phyloP scores from a whole-genome alignment of 2,329 filamentous ascomycete species.

The Graphiopsis chlorocephala region DNA sequence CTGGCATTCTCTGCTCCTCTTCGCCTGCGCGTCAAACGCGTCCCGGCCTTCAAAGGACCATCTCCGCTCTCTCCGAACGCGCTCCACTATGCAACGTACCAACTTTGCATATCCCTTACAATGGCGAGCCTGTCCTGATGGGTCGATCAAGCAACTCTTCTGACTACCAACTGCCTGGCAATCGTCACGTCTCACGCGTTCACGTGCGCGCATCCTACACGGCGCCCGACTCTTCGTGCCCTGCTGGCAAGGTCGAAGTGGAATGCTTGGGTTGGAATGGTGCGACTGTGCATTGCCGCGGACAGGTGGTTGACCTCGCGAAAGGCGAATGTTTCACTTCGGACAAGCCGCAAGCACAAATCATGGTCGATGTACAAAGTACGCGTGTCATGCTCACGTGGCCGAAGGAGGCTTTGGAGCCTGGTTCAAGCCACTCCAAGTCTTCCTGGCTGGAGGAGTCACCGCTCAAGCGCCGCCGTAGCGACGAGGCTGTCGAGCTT shows the following conservation, averaged over 20 bases:
- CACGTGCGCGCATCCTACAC: slow-evolving; percentile 88
- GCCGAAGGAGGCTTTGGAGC: slow-evolving; percentile 60
- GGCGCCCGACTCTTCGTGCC: slow-evolving; percentile 63
- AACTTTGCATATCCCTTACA: slow-evolving; percentile 74
- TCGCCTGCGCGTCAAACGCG: slow-evolving; percentile 62
- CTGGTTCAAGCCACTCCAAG: slow-evolving; percentile 57
- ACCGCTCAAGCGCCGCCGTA: slow-evolving; percentile 49
- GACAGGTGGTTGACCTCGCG: slow-evolving; percentile 76
- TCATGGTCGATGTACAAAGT: slow-evolving; percentile 94
- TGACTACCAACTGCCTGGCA: slow-evolving; percentile 90
- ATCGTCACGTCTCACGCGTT: slow-evolving; percentile 87
- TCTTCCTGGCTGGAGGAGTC: slow-evolving; percentile 63
- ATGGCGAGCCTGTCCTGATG: slow-evolving; percentile 80
- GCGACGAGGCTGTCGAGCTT: slow-evolving; percentile 40
- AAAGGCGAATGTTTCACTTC: slow-evolving; percentile 90
- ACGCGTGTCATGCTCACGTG: slow-evolving; percentile 85
- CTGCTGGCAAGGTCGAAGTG: slow-evolving; percentile 78
- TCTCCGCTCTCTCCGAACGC: slow-evolving; percentile 70
- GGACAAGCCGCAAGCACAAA: slow-evolving; percentile 80
- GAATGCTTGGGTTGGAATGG: slow-evolving; percentile 96
- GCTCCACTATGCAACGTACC: slow-evolving; percentile 79
- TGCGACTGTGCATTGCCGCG: slow-evolving; percentile 86
- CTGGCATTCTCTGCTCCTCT: slow-evolving; percentile 76
- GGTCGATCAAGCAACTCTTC: slow-evolving; percentile 92
- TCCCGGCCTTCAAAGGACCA: slow-evolving; percentile 57